phyloP scores from a whole-genome alignment of 2,329 filamentous ascomycete species.

The Diaporthe sp. region DNA sequence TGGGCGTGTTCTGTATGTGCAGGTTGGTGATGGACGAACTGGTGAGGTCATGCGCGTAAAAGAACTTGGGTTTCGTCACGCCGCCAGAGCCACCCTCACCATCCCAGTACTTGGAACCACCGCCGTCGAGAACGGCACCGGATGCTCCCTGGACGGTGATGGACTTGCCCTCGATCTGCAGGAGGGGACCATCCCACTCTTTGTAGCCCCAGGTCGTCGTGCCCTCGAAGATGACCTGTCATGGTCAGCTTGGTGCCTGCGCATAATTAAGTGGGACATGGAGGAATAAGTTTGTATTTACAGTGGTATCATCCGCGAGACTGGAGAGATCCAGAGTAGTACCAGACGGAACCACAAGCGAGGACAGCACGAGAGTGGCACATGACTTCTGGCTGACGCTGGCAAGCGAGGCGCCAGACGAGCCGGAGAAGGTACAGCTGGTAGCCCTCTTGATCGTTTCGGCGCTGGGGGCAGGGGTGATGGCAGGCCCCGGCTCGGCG shows the following conservation, averaged over 20 bases:
- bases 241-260: conserved; percentile 2
- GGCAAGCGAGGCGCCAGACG: conserved; percentile 52
- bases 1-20: conserved; percentile 66
- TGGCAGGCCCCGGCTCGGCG: conserved; percentile 21
- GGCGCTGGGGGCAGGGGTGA: conserved; percentile 32
- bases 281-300: conserved; percentile 39
- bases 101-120: conserved; percentile 71
- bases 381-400: conserved; percentile 63
- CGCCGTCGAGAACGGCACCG: conserved; percentile 66
- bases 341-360: conserved; percentile 67
- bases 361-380: conserved; percentile 63
- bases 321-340: conserved; percentile 68
- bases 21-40: conserved; percentile 61
- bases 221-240: conserved; percentile 70
- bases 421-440: conserved; percentile 67
- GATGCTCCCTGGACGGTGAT: conserved; percentile 65
- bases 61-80: conserved; percentile 73
- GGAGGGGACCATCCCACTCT: conserved; percentile 74
- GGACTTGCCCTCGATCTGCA: conserved; percentile 68
- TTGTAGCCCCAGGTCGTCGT: conserved; percentile 75
- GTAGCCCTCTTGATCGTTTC: conserved; percentile 35
- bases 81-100: conserved; percentile 69
- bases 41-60: conserved; percentile 64
- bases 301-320: conserved; percentile 61
- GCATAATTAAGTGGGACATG: neutral